phyloP scores from a whole-genome alignment of 352 stramenopile genomes.

The Globisporangium nodosum region DNA sequence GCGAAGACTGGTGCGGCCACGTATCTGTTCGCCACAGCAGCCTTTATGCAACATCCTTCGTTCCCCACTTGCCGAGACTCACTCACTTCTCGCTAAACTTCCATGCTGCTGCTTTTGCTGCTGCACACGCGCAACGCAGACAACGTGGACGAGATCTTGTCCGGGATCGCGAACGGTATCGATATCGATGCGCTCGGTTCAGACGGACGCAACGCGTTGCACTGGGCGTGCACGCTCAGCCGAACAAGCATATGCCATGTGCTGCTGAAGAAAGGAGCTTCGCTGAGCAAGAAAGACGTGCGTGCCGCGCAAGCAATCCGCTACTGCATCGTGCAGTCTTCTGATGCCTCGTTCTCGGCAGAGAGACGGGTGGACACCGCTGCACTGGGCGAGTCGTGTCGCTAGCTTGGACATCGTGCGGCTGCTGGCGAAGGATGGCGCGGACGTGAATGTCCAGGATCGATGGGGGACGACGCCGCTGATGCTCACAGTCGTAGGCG shows the following conservation, averaged over 20 bases:
- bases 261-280: slow-evolving; percentile 77
- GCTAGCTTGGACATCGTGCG: slow-evolving; percentile 70
- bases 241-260: slow-evolving; percentile 74
- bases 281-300: slow-evolving; percentile 74
- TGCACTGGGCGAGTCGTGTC: slow-evolving; percentile 78
- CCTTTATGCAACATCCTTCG: not conserved
- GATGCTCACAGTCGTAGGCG: slow-evolving; percentile 73
- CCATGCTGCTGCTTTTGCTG: not conserved
- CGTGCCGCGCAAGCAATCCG: not conserved
- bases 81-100: not conserved
- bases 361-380: slow-evolving; percentile 67
- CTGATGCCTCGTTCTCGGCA: slow-evolving; percentile 7
- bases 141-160: slow-evolving; percentile 71
- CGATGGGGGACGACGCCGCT: slow-evolving; percentile 71
- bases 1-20: slow-evolving; percentile 45
- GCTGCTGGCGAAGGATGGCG: slow-evolving; percentile 70
- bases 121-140: slow-evolving; percentile 20
- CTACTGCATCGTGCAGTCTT: not conserved
- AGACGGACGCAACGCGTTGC: slow-evolving; percentile 70
- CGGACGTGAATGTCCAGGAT: slow-evolving; percentile 69
- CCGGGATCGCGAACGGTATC: slow-evolving; percentile 59
- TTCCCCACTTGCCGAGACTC: not conserved
- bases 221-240: slow-evolving; percentile 76
- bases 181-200: slow-evolving; percentile 72
- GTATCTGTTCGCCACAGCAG: not conserved